Evolutionary conservation across 2,329 filamentous ascomycete genomes (phyloP).

Genomic region (Trichoderma sp.): DNA sequence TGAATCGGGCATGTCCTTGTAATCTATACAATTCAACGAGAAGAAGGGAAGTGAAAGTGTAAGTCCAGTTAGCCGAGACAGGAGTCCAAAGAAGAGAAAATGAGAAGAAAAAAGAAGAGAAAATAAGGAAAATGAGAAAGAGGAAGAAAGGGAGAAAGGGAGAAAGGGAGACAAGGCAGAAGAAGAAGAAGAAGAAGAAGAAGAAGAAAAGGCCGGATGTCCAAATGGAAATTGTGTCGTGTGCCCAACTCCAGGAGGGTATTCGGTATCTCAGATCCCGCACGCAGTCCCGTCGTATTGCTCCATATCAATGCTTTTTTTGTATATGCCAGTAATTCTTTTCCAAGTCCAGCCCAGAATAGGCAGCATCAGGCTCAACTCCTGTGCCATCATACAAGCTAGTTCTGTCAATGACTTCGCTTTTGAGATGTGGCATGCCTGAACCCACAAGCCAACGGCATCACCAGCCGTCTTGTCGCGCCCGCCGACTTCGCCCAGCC

Average conservation of each 20-base stretch:
- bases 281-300: conserved; percentile 8
- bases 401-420: neutral
- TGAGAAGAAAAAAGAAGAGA: too few species aligned
- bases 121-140: too few species aligned
- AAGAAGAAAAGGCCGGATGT: conserved; percentile 4
- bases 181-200: neutral
- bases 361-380: neutral
- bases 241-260: conserved; percentile 23
- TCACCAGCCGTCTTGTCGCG: conserved; percentile 3
- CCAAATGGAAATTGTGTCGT: conserved; percentile 17
- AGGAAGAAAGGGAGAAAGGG: too few species aligned
- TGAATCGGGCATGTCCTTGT: conserved; percentile 14
- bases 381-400: conserved; percentile 1
- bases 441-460: conserved; percentile 2
- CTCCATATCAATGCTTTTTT: conserved; percentile 14
- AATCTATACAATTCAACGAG: conserved; percentile 27
- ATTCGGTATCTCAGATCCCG: conserved; percentile 21
- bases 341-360: neutral
- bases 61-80: too few species aligned
- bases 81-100: neutral
- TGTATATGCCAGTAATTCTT: neutral
- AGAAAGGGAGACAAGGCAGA: neutral
- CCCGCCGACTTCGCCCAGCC: conserved; percentile 9
- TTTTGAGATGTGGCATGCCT: neutral
- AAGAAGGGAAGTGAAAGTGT: neutral